These are phyloP conservation scores for Lipomyces lipofer DNA, from an alignment of 805 yeast genomes.

Conservation along the genomic window DNA sequence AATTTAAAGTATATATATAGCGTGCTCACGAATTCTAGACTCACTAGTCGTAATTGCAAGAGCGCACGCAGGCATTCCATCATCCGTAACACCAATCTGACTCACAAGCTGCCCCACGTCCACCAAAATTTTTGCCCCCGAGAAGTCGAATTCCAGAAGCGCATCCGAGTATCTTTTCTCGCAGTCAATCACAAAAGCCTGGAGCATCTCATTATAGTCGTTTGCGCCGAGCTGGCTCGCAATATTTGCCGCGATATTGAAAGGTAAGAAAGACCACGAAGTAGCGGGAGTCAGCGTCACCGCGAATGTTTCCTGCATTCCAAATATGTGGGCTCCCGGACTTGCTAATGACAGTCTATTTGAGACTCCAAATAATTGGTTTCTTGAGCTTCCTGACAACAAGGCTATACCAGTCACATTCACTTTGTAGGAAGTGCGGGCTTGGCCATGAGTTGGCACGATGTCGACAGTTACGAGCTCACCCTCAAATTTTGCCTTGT, in stretches of 20 bases:
- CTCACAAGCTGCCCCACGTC: conserved; percentile 10
- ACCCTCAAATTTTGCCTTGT: conserved; percentile 46
- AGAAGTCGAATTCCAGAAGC: conserved; percentile 10
- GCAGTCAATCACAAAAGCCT: conserved; percentile 7
- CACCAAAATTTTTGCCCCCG: conserved; percentile 19
- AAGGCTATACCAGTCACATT: background rate
- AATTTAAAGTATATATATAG: background rate
- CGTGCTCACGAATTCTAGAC: background rate
- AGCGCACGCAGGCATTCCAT: conserved; percentile 21
- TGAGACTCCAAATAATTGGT: background rate
- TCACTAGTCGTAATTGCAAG: conserved; percentile 10
- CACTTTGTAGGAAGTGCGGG: background rate
- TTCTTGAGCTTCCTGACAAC: background rate
- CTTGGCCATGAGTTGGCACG: background rate
- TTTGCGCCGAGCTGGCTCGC: conserved; percentile 3
- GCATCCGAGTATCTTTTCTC: background rate
- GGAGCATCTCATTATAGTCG: background rate
- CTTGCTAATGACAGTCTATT: background rate
- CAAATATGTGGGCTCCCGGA: background rate
- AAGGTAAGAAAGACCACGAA: conserved; percentile 22
- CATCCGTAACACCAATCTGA: conserved; percentile 5
- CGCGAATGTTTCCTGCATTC: background rate
- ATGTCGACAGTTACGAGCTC: conserved; percentile 31
- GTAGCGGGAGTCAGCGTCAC: conserved; percentile 10
- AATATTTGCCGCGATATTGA: conserved; percentile 5